These are phyloP conservation scores for Exsudoporus frostii DNA, from an alignment of 768 basidiomycete genomes.

Conservation along the genomic window DNA sequence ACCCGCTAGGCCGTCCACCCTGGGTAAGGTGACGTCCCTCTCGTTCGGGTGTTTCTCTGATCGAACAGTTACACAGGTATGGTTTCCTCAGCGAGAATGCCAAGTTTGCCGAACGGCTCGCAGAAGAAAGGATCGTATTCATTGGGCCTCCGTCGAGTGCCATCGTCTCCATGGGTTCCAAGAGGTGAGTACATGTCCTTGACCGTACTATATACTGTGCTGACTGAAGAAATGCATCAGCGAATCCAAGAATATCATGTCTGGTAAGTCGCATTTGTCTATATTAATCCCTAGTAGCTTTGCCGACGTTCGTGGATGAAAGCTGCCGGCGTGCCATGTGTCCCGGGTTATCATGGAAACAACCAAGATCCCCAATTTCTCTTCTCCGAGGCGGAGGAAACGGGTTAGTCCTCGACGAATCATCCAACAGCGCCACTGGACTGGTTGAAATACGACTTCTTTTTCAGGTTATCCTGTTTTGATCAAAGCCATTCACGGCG, in stretches of 20 bases:
- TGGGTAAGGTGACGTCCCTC: constrained; percentile 47
- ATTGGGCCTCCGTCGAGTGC: constrained; percentile 88
- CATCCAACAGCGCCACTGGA: neutral
- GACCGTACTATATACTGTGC: neutral
- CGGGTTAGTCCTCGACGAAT: constrained; percentile 43
- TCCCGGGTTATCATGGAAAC: constrained; percentile 89
- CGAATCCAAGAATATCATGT: constrained; percentile 96
- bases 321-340: constrained; percentile 89
- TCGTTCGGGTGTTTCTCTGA: neutral
- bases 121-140: constrained; percentile 79
- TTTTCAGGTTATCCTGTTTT: constrained; percentile 77
- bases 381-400: constrained; percentile 61
- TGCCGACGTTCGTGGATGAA: constrained; percentile 12
- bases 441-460: neutral
- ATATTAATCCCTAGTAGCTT: neutral
- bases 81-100: constrained; percentile 94
- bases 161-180: constrained; percentile 93
- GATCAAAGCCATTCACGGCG: constrained; percentile 96
- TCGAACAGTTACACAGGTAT: constrained; percentile 45
- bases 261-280: constrained; percentile 41
- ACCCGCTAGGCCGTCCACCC: constrained; percentile 79
- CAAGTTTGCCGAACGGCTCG: constrained; percentile 68
- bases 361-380: constrained; percentile 77
- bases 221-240: constrained; percentile 34
- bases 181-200: constrained; percentile 54